Percentiles rank a stretch among this genome's conserved stretches.
These are phyloP conservation scores for Xerocomus brunneocitrinus DNA, from an alignment of 768 basidiomycete genomes.

Conservation along the genomic window DNA sequence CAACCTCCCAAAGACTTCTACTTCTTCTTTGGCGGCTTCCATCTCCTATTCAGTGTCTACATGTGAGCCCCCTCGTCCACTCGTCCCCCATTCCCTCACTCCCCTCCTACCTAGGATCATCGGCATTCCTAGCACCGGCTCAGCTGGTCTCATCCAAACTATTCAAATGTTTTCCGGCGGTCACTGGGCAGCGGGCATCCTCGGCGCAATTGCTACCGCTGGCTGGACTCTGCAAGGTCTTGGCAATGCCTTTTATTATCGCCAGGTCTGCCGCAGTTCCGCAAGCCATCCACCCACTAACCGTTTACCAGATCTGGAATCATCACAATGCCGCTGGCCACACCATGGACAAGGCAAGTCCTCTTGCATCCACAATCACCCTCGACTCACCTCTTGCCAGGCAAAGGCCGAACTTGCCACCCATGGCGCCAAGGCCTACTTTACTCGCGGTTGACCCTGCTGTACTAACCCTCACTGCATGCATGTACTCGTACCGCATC, in stretches of 20 bases:
- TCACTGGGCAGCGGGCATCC: constrained; percentile 73
- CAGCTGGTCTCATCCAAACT: constrained; percentile 91
- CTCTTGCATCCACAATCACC: not conserved
- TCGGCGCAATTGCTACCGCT: constrained; percentile 74
- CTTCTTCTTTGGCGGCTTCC: constrained; percentile 95
- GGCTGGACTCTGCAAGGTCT: constrained; percentile 87
- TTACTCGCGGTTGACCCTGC: constrained; percentile 63
- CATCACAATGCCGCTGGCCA: constrained; percentile 84
- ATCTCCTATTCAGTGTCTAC: constrained; percentile 88
- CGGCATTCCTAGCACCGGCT: constrained; percentile 93
- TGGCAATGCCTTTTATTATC: constrained; percentile 78
- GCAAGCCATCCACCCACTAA: constrained; percentile 12
- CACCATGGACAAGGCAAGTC: constrained; percentile 74
- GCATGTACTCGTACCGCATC: constrained; percentile 19
- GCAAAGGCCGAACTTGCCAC: constrained; percentile 79
- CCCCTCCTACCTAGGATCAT: constrained; percentile 62
- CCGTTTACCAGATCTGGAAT: constrained; percentile 55
- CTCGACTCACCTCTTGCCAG: constrained; percentile 35
- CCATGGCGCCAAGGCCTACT: constrained; percentile 86
- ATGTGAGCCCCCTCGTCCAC: constrained; percentile 49
- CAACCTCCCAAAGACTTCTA: constrained; percentile 66
- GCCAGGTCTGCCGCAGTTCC: constrained; percentile 48
- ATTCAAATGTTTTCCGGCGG: constrained; percentile 73
- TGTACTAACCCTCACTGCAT: constrained; percentile 8
- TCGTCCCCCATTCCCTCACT: constrained; percentile 13